Evolutionary conservation across 257 asterid species (phyloP).

Genomic region (Thymus mandschuricus): DNA sequence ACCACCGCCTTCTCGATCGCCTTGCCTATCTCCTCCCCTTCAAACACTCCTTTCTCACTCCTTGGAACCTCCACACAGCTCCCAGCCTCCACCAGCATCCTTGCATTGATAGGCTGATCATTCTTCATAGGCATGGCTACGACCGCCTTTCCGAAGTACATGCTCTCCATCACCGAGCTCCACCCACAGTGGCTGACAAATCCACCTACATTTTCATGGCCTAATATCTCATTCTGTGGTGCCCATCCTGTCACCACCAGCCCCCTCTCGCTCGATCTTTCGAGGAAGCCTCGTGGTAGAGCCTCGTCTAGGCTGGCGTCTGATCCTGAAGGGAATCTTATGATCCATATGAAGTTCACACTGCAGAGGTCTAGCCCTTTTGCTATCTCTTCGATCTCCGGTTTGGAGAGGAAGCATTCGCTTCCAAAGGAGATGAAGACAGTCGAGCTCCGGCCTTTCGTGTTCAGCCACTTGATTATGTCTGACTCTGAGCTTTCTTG

Average conservation of each 20-base stretch:
- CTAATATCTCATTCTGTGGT: conserved; percentile 37
- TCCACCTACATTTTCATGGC: conserved; percentile 38
- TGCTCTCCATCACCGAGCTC: conserved; percentile 40
- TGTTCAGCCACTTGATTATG: conserved; percentile 1
- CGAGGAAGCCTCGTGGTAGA: conserved; percentile 39
- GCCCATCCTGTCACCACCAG: conserved; percentile 38
- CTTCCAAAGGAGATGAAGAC: conserved; percentile 11
- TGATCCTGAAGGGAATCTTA: background rate
- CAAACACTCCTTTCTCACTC: conserved; percentile 30
- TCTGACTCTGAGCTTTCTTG: conserved; percentile 13
- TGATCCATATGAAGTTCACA: conserved; percentile 21
- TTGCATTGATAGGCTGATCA: conserved; percentile 43
- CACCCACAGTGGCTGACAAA: conserved; percentile 47
- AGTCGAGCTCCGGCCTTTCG: background rate
- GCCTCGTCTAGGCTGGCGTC: conserved; percentile 1
- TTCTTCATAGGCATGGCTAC: conserved; percentile 37
- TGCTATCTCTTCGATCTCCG: conserved; percentile 11
- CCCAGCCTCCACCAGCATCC: conserved; percentile 37
- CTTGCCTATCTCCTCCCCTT: conserved; percentile 17
- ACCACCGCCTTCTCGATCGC: conserved; percentile 3
- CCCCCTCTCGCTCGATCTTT: conserved; percentile 34
- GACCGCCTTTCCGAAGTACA: conserved; percentile 37
- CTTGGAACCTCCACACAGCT: conserved; percentile 37
- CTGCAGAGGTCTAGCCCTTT: conserved; percentile 2
- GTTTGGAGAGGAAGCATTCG: conserved; percentile 3